A percentile compares a stretch with the other conserved stretches of the same genome.
phyloP scores from a whole-genome alignment of 2,329 filamentous ascomycete species.

The Monosporascus sp. region DNA sequence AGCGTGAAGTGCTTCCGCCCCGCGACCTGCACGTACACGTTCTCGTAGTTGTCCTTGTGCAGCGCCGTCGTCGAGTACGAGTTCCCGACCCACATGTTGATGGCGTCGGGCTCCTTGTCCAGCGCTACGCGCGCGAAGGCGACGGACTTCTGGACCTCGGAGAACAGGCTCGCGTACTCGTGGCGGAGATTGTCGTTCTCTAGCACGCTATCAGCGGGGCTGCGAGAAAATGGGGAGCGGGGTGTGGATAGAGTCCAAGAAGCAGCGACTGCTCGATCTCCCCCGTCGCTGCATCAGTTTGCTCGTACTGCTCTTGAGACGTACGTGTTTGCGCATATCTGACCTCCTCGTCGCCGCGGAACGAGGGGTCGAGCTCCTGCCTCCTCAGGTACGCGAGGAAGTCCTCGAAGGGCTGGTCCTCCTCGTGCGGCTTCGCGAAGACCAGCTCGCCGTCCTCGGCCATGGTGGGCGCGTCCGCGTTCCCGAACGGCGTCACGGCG shows the following conservation, averaged over 20 bases:
- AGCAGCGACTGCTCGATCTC: no score
- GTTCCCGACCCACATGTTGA: conserved; percentile 82
- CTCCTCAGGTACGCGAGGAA: conserved; percentile 58
- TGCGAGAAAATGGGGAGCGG: no score
- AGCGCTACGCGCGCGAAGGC: conserved; percentile 71
- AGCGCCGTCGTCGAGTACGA: conserved; percentile 63
- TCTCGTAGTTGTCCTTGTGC: conserved; percentile 82
- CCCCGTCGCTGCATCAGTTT: no score
- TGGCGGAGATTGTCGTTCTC: conserved; percentile 77
- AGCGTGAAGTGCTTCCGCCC: conserved; percentile 72
- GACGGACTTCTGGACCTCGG: conserved; percentile 58
- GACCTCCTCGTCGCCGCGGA: conserved; percentile 39
- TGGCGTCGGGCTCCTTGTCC: conserved; percentile 60
- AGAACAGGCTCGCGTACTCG: conserved; percentile 62
- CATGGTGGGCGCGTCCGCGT: conserved; percentile 49
- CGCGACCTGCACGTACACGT: conserved; percentile 72
- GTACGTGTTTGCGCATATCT: conserved; percentile 72
- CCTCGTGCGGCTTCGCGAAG: conserved; percentile 70
- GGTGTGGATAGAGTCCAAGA: no score
- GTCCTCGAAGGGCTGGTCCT: conserved; percentile 53
- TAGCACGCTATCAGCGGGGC: conserved; percentile 18
- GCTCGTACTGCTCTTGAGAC: conserved; percentile 13
- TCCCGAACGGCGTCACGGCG: conserved; percentile 69
- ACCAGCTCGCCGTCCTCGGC: conserved; percentile 31
- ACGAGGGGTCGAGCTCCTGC: conserved; percentile 45